Evolutionary conservation across 2,329 filamentous ascomycete genomes (phyloP).

Genomic region (Bipolaris bicolor): DNA sequence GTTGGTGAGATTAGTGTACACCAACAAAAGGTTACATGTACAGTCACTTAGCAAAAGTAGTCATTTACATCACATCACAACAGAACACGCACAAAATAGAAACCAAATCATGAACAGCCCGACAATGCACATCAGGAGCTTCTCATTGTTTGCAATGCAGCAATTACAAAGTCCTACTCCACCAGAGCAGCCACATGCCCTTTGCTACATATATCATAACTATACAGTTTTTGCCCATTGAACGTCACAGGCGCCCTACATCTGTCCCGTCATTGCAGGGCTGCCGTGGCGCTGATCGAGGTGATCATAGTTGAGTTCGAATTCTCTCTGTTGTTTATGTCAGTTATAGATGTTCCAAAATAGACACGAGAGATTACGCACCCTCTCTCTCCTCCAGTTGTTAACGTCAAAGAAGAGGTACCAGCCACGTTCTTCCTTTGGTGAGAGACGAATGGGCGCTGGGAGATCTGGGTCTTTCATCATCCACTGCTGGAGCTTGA

Average conservation of each 20-base stretch:
- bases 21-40: too few species aligned
- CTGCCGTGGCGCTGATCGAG: constrained; percentile 54
- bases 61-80: too few species aligned
- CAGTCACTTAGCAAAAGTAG: too few species aligned
- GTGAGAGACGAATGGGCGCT: constrained; percentile 53
- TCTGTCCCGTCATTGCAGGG: constrained; percentile 39
- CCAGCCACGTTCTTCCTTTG: constrained; percentile 57
- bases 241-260: constrained; percentile 17
- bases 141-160: too few species aligned
- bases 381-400: constrained; percentile 60
- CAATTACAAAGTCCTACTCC: too few species aligned
- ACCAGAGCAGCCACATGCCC: too few species aligned
- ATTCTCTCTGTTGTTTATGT: constrained; percentile 52
- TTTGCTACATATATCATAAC: neutral
- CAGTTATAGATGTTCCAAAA: constrained; percentile 16
- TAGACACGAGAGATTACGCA: constrained; percentile 28
- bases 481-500: constrained; percentile 60
- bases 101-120: too few species aligned
- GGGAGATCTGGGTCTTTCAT: constrained; percentile 58
- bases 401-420: constrained; percentile 63
- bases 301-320: constrained; percentile 59
- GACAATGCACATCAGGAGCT: too few species aligned
- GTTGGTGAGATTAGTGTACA: too few species aligned
- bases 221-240: neutral
- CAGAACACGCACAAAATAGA: too few species aligned